These are phyloP conservation scores for Suillus fuscotomentosus DNA, from an alignment of 768 basidiomycete species.

Conservation along the genomic window DNA sequence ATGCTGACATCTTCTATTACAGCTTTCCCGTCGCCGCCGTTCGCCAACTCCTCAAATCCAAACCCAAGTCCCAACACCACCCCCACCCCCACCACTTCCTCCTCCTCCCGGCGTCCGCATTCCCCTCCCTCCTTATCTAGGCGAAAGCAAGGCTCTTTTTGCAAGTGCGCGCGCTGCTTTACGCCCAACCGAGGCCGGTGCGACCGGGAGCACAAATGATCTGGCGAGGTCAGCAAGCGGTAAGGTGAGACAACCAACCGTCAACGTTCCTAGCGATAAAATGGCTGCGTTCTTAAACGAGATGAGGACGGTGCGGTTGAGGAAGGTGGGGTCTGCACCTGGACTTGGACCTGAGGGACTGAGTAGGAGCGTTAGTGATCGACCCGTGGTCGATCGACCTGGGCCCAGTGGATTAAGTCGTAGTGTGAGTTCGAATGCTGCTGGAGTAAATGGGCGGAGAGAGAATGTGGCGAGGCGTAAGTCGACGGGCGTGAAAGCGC, in stretches of 20 bases:
- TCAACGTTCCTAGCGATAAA: constrained; percentile 76
- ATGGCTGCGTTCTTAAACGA: constrained; percentile 82
- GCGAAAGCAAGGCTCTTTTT: constrained; percentile 38
- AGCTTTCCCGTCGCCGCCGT: constrained; percentile 47
- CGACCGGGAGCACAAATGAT: constrained; percentile 49
- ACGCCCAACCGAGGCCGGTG: constrained; percentile 49
- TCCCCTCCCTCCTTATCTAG: constrained; percentile 5
- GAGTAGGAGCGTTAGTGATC: constrained; percentile 28
- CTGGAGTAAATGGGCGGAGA: neutral
- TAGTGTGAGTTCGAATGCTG: constrained; percentile 4
- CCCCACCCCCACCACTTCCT: constrained; percentile 42
- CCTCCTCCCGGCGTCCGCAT: constrained; percentile 30
- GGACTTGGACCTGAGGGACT: constrained; percentile 31
- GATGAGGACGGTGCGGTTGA: constrained; percentile 72
- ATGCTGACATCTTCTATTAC: neutral
- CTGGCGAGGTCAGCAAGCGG: constrained; percentile 17
- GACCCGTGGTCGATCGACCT: neutral
- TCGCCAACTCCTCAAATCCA: constrained; percentile 7
- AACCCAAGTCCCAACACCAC: constrained; percentile 31
- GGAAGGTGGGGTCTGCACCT: constrained; percentile 47
- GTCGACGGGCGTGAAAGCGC: constrained; percentile 33
- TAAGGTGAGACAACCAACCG: constrained; percentile 55
- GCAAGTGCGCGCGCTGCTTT: constrained; percentile 64
- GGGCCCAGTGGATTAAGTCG: constrained; percentile 1
- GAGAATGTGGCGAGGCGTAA: constrained; percentile 20